Evolutionary conservation across 257 asterid species (phyloP).

Genomic region (Leptodermis oblonga): DNA sequence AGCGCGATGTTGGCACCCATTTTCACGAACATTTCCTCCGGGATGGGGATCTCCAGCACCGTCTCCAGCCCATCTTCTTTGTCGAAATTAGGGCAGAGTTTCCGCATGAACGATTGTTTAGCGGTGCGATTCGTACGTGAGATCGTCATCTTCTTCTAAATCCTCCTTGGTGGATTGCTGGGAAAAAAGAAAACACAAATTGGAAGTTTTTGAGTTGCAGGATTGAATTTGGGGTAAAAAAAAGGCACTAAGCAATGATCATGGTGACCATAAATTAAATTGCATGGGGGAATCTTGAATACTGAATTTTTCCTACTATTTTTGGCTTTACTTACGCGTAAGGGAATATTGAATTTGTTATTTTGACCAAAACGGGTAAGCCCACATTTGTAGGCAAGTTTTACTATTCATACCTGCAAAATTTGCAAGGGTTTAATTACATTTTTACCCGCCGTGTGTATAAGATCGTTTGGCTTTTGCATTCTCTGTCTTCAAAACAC

Average conservation of each 20-base stretch:
- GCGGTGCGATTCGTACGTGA: not conserved
- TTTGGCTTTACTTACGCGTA: not conserved
- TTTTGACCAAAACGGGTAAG: not conserved
- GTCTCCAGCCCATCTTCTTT: conserved; percentile 79
- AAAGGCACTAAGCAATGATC: not conserved
- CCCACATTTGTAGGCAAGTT: not conserved
- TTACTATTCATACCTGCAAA: not conserved
- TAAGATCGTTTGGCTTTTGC: no score
- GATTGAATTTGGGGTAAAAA: conserved; percentile 2
- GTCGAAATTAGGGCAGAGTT: conserved; percentile 80
- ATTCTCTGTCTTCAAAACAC: no score
- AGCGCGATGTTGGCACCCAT: conserved; percentile 62
- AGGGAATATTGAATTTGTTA: not conserved
- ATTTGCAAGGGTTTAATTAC: no score
- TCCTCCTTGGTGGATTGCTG: not conserved
- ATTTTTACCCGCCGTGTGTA: no score
- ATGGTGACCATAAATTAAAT: conserved; percentile 20
- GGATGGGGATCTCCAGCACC: conserved; percentile 83
- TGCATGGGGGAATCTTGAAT: not conserved
- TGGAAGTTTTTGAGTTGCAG: conserved; percentile 1
- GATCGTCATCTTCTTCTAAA: not conserved
- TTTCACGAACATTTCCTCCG: conserved; percentile 81
- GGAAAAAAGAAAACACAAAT: not conserved
- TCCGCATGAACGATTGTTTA: conserved; percentile 46
- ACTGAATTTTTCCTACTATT: not conserved